Conservation (phyloP, 2,329 filamentous ascomycete genomes). For the Hypomyces perniciosus region DNA sequence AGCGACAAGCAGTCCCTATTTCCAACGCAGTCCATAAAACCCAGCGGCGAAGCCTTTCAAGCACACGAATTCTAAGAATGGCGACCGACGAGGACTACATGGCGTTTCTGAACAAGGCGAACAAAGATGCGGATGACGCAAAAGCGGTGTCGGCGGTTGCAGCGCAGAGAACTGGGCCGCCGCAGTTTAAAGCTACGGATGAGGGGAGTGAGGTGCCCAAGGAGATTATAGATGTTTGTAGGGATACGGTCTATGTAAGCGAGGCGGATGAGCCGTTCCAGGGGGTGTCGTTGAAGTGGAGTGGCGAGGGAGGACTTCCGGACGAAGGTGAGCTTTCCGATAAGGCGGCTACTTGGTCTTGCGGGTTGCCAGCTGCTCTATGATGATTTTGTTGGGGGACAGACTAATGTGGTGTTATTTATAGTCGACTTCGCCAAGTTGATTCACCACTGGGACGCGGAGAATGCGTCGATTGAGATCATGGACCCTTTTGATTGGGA, state of each 20-base stretch:
- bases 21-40: not conserved
- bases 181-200: slow-evolving; percentile 48
- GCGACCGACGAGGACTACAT: slow-evolving; percentile 76
- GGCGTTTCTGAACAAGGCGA: slow-evolving; percentile 81
- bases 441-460: slow-evolving; percentile 51
- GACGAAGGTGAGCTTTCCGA: slow-evolving; percentile 48
- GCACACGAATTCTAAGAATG: slow-evolving; percentile 41
- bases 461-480: slow-evolving; percentile 56
- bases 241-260: slow-evolving; percentile 62
- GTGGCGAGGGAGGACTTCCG: slow-evolving; percentile 46
- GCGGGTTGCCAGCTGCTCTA: too few species aligned
- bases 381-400: too few species aligned
- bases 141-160: slow-evolving; percentile 15
- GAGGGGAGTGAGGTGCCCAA: slow-evolving; percentile 54
- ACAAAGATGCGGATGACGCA: slow-evolving; percentile 62
- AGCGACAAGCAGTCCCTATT: too few species aligned
- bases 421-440: slow-evolving; percentile 65
- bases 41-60: slow-evolving; percentile 17
- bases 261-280: slow-evolving; percentile 85
- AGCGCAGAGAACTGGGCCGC: slow-evolving; percentile 16
- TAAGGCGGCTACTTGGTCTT: too few species aligned
- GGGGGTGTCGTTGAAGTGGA: slow-evolving; percentile 62
- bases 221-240: slow-evolving; percentile 43
- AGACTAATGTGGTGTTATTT: too few species aligned
- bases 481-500: slow-evolving; percentile 69